Evolutionary conservation across 768 basidiomycete genomes (phyloP).

Genomic region (Sutorius australiensis): DNA sequence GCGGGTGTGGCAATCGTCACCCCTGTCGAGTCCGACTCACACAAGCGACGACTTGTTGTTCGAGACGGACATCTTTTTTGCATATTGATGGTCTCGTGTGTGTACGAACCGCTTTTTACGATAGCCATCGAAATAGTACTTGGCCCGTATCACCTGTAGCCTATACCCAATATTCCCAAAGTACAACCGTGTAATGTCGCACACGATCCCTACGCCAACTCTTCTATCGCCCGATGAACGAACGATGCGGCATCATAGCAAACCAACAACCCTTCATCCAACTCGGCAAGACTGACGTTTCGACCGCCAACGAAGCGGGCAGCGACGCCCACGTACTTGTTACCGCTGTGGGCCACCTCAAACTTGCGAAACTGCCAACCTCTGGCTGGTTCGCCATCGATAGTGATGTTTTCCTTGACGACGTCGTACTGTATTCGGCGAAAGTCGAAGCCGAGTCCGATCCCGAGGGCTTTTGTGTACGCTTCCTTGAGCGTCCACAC

Average conservation of each 20-base stretch:
- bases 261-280: slow-evolving; percentile 40
- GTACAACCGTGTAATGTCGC: slow-evolving; percentile 15
- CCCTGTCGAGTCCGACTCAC: slow-evolving; percentile 34
- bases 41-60: slow-evolving; percentile 32
- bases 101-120: not conserved
- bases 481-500: slow-evolving; percentile 93
- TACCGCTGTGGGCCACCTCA: slow-evolving; percentile 43
- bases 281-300: slow-evolving; percentile 29
- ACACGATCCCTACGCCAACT: slow-evolving; percentile 28
- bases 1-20: slow-evolving; percentile 52
- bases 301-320: slow-evolving; percentile 55
- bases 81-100: slow-evolving; percentile 25
- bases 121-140: not conserved
- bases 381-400: slow-evolving; percentile 52
- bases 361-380: slow-evolving; percentile 74
- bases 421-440: slow-evolving; percentile 70
- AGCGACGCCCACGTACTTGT: slow-evolving; percentile 62
- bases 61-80: slow-evolving; percentile 26
- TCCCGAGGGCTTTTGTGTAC: slow-evolving; percentile 83
- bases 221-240: slow-evolving; percentile 43
- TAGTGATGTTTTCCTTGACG: slow-evolving; percentile 43
- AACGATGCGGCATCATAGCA: slow-evolving; percentile 47
- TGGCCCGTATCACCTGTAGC: not conserved
- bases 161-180: slow-evolving; percentile 15
- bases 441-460: slow-evolving; percentile 82